These are phyloP conservation scores for Cryphonectria radicalis DNA, from an alignment of 2,329 filamentous ascomycete species.

Conservation along the genomic window DNA sequence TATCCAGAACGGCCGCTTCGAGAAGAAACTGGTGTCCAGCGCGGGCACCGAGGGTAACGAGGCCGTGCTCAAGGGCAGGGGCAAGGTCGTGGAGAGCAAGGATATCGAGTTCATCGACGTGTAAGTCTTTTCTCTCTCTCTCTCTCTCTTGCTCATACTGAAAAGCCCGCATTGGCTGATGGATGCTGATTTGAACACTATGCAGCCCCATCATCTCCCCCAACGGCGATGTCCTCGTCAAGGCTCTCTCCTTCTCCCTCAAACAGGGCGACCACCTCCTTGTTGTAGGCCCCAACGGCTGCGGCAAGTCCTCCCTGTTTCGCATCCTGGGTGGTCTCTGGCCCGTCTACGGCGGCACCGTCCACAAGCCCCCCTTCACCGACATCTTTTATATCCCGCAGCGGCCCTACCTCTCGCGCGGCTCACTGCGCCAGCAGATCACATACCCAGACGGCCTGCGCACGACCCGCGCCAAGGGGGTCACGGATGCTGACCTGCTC, in stretches of 20 bases:
- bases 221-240: slow-evolving; percentile 91
- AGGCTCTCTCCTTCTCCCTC: slow-evolving; percentile 84
- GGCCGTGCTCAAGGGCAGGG: slow-evolving; percentile 79
- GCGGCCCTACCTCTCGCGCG: slow-evolving; percentile 88
- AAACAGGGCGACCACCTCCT: slow-evolving; percentile 86
- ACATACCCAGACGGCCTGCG: slow-evolving; percentile 91
- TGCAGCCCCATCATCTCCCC: slow-evolving; percentile 86
- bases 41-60: slow-evolving; percentile 82
- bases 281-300: slow-evolving; percentile 95
- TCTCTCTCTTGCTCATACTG: neutral
- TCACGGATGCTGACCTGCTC: slow-evolving; percentile 80
- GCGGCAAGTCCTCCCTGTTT: slow-evolving; percentile 95
- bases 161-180: too few species aligned
- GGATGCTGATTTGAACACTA: neutral
- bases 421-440: slow-evolving; percentile 92
- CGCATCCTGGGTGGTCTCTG: slow-evolving; percentile 94
- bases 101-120: slow-evolving; percentile 87
- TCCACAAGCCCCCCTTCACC: slow-evolving; percentile 87
- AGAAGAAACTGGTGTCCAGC: slow-evolving; percentile 95
- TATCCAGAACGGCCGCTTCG: slow-evolving; percentile 84
- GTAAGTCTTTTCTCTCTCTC: slow-evolving; percentile 44
- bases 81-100: slow-evolving; percentile 78
- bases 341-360: slow-evolving; percentile 95
- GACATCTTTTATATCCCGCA: slow-evolving; percentile 99
- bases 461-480: slow-evolving; percentile 82